phyloP scores from a whole-genome alignment of 2,329 filamentous ascomycete genomes.

The Ophiostoma sp. region DNA sequence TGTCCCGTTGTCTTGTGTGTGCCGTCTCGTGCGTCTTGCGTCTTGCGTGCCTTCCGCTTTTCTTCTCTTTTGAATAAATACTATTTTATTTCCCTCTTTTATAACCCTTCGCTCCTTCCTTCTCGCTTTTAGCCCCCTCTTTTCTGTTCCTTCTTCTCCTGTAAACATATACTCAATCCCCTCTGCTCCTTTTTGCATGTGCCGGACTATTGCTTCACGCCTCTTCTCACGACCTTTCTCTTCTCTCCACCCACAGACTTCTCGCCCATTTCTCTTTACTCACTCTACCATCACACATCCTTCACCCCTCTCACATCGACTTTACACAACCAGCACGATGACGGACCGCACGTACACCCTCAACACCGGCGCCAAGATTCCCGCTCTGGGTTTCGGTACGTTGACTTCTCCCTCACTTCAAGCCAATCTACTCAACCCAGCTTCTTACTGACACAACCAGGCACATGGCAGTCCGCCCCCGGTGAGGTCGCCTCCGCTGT shows the following conservation, averaged over 20 bases:
- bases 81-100: neutral
- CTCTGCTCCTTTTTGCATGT: neutral
- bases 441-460: conserved; percentile 37
- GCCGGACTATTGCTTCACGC: neutral
- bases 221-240: neutral
- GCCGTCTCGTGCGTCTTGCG: neutral
- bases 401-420: neutral
- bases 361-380: conserved; percentile 64
- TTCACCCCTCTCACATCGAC: neutral
- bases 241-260: neutral
- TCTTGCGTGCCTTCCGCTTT: neutral
- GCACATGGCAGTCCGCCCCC: conserved; percentile 64
- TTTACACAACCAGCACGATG: conserved; percentile 44
- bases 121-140: neutral
- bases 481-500: conserved; percentile 62
- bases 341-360: conserved; percentile 60
- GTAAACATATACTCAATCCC: neutral
- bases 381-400: conserved; percentile 63
- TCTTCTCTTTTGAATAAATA: neutral
- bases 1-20: neutral
- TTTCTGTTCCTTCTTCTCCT: neutral
- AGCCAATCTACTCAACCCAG: neutral
- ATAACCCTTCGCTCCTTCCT: conserved; percentile 5
- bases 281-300: neutral
- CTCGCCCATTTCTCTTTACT: neutral